Evolutionary conservation across 169 alveolate species (phyloP).

Genomic region (Cyclospora cayetanensis): DNA sequence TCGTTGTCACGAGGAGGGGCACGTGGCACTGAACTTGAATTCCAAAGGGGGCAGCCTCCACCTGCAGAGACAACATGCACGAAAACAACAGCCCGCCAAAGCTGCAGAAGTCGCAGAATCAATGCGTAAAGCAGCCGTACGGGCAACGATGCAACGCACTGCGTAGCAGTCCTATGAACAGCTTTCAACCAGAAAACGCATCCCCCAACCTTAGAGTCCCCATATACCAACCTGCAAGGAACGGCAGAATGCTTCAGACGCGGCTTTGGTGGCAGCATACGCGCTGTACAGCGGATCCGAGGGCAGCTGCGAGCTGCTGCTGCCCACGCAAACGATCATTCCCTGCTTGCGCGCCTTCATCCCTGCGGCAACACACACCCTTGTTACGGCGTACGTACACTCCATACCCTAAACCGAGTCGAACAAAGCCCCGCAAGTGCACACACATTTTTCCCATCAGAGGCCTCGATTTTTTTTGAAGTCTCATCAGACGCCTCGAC

Average conservation of each 20-base stretch:
- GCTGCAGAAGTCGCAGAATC: not conserved
- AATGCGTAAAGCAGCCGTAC: not conserved
- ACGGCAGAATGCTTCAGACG: slow-evolving; percentile 72
- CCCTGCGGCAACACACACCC: not conserved
- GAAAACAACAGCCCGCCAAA: not conserved
- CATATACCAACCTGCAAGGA: too few species aligned
- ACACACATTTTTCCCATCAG: not conserved
- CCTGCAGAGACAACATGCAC: slow-evolving; percentile 33
- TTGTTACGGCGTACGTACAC: not conserved
- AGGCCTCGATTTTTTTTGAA: not conserved
- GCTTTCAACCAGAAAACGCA: too few species aligned
- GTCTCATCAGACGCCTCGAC: not conserved
- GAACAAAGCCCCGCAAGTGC: not conserved
- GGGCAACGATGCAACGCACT: too few species aligned
- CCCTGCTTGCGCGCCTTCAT: slow-evolving; percentile 68
- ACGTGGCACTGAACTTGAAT: slow-evolving; percentile 76
- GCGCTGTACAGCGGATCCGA: slow-evolving; percentile 76
- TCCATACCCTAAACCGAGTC: not conserved
- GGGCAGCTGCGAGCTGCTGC: slow-evolving; percentile 74
- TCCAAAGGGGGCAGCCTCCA: not conserved
- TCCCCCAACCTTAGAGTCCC: not conserved
- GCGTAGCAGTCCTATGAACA: not conserved
- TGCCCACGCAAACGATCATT: slow-evolving; percentile 75
- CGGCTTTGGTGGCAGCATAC: slow-evolving; percentile 76
- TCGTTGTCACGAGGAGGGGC: slow-evolving; percentile 77